A percentile compares a stretch with the other conserved stretches of the same genome.
These are phyloP conservation scores for Symbiodinium natans DNA, from an alignment of 73 alveolate species.

Conservation along the genomic window DNA sequence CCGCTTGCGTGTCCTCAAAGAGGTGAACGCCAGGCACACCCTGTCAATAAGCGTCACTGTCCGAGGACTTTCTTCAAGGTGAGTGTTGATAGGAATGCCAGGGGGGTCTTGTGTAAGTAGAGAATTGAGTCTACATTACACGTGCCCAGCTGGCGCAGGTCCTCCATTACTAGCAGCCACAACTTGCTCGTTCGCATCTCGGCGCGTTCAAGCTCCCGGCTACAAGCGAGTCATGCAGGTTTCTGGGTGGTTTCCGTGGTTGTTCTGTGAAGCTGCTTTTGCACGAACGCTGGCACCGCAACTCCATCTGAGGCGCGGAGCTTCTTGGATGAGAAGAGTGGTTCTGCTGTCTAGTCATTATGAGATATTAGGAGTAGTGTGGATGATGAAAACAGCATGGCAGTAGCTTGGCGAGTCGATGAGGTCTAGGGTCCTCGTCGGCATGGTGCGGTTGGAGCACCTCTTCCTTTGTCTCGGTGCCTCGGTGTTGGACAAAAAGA, in stretches of 20 bases:
- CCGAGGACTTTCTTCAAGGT: too few species aligned
- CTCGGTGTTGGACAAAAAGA: neutral
- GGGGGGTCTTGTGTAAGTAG: too few species aligned
- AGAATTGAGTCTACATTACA: too few species aligned
- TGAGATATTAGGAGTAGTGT: too few species aligned
- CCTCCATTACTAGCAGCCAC: slow-evolving; percentile 77
- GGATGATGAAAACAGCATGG: too few species aligned
- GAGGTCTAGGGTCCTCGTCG: slow-evolving; percentile 81
- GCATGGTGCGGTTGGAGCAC: slow-evolving; percentile 78
- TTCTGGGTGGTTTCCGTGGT: too few species aligned
- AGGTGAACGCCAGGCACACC: slow-evolving; percentile 63
- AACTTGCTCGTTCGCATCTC: slow-evolving; percentile 33
- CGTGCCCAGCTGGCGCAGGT: neutral
- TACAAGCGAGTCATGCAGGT: too few species aligned
- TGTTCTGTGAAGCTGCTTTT: neutral
- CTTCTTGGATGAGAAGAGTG: neutral
- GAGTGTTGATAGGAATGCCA: too few species aligned
- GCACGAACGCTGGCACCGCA: neutral
- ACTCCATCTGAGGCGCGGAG: neutral
- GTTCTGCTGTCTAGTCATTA: too few species aligned
- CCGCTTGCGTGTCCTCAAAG: slow-evolving; percentile 53
- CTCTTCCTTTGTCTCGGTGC: slow-evolving; percentile 63
- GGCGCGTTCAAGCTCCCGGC: too few species aligned
- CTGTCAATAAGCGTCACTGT: too few species aligned
- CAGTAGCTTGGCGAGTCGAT: too few species aligned